Base-by-base conservation (phyloP, 2,329 filamentous ascomycete genomes). In the Diaporthe aspalathi region DNA sequence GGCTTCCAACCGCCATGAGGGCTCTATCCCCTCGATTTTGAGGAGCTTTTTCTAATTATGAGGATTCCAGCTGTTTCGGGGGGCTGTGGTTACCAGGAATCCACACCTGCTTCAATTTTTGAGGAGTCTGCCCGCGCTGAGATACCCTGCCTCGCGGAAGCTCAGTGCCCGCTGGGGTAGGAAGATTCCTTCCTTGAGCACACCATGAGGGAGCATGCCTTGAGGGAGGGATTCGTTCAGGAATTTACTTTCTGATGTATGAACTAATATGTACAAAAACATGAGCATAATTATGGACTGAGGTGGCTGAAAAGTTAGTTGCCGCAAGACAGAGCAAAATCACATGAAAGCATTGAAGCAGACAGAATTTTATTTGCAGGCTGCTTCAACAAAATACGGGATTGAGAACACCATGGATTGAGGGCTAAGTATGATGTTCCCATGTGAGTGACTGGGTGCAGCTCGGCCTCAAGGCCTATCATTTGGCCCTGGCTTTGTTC, bases 401-500 rank as follows among this genome's bases (percentile, higher is more conserved):
- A 63, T 49, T 50, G 32, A 68, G 60, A 16, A 8, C 22, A 60
- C 22, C 7, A 49, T 29, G 11, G 43, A 60, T 32, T 35, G 32
- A 35, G 32, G 32, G 32, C 5, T 35, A 5, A 9, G 88, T 78
- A 17, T 79, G 79, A 76, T 89, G 86, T 47, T 54, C 47, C 70
- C 24, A 45, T 24, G 49, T 57, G 45, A 24, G 32, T 16, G 7
- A 53, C 45, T 77, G 82, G 14, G 84, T 83, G n/a, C n/a, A 1
- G 82, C 81, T 9, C n/a, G n/a, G n/a, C n/a, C n/a, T n/a, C n/a
- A n/a, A n/a, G n/a, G n/a, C 67, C 87, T 57, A 3, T 63, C 77
- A 83, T 16, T 84, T 83, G 1, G 83, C 81, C 69, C 88, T 83
- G 43, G 88, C 85, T 76, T 86, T 88, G 77, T 92, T 92, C 73